These are phyloP conservation scores for Eucommia ulmoides DNA, from an alignment of 257 asterid species.

Conservation along the genomic window DNA sequence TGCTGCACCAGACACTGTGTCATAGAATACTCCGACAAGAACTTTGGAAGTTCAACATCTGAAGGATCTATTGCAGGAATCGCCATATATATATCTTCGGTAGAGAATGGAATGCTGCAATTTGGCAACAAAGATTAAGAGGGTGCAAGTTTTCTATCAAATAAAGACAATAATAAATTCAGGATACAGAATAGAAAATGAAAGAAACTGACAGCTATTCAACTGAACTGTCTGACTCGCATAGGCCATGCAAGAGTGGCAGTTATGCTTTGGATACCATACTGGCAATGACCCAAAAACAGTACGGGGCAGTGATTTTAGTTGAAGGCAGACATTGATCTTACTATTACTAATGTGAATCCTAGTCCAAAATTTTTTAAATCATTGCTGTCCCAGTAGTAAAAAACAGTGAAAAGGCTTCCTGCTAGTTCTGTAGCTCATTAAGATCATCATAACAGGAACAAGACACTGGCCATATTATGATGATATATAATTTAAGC, in stretches of 20 bases:
- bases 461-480: neutral
- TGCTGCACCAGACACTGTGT: constrained; percentile 46
- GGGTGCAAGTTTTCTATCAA: neutral
- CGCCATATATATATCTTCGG: constrained; percentile 97
- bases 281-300: neutral
- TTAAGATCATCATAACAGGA: too few relatives aligned
- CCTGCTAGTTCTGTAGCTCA: neutral
- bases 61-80: constrained; percentile 79
- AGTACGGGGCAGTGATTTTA: neutral
- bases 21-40: constrained; percentile 63
- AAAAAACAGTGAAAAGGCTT: neutral
- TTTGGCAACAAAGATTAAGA: neutral
- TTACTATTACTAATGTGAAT: too few relatives aligned
- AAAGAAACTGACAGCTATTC: too few relatives aligned
- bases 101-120: constrained; percentile 91
- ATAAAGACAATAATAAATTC: neutral
- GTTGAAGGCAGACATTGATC: too few relatives aligned
- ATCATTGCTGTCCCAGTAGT: too few relatives aligned
- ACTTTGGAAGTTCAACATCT: constrained; percentile 55
- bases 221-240: too few relatives aligned
- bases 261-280: too few relatives aligned
- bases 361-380: too few relatives aligned
- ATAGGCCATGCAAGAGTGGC: too few relatives aligned
- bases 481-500: neutral
- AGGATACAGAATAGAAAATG: neutral